These are phyloP conservation scores for Xylaria sp. DNA, from an alignment of 2,329 filamentous ascomycete species.

Conservation along the genomic window DNA sequence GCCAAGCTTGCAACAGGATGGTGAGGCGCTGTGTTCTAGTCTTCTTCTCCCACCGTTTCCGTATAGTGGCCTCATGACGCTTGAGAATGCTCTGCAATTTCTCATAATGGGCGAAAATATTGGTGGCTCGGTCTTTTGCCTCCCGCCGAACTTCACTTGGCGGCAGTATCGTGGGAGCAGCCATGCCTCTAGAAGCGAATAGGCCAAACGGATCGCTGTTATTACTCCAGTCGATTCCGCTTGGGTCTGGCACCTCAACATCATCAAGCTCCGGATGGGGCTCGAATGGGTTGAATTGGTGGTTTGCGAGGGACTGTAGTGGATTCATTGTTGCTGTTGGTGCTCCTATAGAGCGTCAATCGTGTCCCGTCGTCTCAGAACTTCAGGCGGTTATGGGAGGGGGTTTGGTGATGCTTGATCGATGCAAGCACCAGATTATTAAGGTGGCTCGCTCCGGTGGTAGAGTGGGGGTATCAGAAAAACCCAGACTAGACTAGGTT, in stretches of 20 bases:
- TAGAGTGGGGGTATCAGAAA: no score
- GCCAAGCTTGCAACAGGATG: slow-evolving; percentile 61
- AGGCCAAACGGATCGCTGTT: slow-evolving; percentile 36
- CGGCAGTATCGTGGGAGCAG: slow-evolving; percentile 17
- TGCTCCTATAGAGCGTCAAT: neutral
- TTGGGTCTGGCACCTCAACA: slow-evolving; percentile 22
- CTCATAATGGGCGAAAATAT: slow-evolving; percentile 53
- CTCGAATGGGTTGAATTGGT: slow-evolving; percentile 39
- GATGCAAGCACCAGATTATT: no score
- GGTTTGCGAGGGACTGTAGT: slow-evolving; percentile 23
- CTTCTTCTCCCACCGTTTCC: slow-evolving; percentile 67
- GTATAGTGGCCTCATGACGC: slow-evolving; percentile 62
- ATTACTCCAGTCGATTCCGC: slow-evolving; percentile 27
- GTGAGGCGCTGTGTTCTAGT: slow-evolving; percentile 57
- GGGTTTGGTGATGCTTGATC: no score
- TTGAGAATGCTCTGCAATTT: slow-evolving; percentile 55
- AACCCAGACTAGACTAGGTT: no score
- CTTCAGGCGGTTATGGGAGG: no score
- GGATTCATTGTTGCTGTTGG: slow-evolving; percentile 26
- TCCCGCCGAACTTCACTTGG: slow-evolving; percentile 31
- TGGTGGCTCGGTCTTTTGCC: slow-evolving; percentile 23
- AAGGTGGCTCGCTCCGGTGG: no score
- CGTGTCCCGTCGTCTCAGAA: neutral
- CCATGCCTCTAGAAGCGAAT: slow-evolving; percentile 33
- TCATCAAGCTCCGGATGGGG: slow-evolving; percentile 37